Base-by-base conservation (phyloP, 2,329 filamentous ascomycete species). In the Byssoonygena ceratinophila region DNA sequence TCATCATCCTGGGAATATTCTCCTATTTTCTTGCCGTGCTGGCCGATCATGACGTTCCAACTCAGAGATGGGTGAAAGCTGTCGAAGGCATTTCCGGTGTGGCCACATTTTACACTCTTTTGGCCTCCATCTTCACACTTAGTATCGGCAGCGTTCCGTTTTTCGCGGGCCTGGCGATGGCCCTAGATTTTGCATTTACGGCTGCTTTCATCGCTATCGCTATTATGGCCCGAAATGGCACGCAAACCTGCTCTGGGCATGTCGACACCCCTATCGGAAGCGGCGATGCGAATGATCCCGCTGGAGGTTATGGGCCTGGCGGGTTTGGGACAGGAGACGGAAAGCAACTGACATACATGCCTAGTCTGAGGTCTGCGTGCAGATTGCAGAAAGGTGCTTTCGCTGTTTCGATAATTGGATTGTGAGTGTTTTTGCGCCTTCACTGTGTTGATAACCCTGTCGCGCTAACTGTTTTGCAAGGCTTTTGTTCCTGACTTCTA, bases 181-280 rank as follows among this genome's bases (percentile, higher is more conserved):
- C 90, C 22, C 74, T 96, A 45, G 87, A 96, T 63, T 61, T 92
- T 50, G 78, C 78, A 61, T 94, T 95, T 68, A 71, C 81, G 49
- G 87, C 78, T 37, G 81, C 76, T 54, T 92, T 92, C 74, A 79
- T 94, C 63, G 94, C 89, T 63, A 79, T 96, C 55, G 87, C 89
- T 0, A 74, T 83, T 46, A 76, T 87, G 57, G 90, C 86, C 55
- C 78, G 84, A 34, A 70, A 79, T 52, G 89, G 89, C 34, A 79
- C 80, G 0, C 69, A 76, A 55, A 77, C 71, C 46, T 96, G 90
- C 73, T 74, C 70, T 12, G 80, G 80, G 45, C 71, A 71, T 14
- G 76, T 89, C 54, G 72, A 76, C 45, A 91, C 82, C 14, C 81
- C 81, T 5, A 79, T 91, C 50, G 89, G 89, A 34, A 74, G 66